Conservation (phyloP, 1,284 basidiomycete genomes). For the Pyrrhoderma lamaoense region DNA sequence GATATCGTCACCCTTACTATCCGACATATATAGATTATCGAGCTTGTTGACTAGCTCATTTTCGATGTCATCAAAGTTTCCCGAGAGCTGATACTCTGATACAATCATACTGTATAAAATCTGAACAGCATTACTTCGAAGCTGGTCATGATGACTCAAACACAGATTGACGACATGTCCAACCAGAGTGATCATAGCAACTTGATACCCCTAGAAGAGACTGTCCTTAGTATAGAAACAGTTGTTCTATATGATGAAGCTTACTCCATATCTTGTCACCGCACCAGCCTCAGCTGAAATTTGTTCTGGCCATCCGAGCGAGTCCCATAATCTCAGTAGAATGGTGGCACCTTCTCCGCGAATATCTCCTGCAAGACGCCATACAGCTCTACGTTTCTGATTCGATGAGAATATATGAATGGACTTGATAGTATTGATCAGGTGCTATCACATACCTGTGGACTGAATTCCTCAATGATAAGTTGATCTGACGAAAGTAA, state of each 20-base stretch:
- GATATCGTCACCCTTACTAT: constrained; percentile 84
- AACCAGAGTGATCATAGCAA: constrained; percentile 78
- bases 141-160: constrained; percentile 88
- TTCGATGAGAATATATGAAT: constrained; percentile 12
- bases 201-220: constrained; percentile 65
- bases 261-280: constrained; percentile 53
- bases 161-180: constrained; percentile 90
- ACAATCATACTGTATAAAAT: constrained; percentile 96
- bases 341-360: constrained; percentile 89
- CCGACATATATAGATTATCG: constrained; percentile 88
- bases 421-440: not conserved
- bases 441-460: constrained; percentile 71
- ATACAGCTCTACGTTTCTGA: constrained; percentile 89
- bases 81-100: constrained; percentile 78
- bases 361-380: constrained; percentile 93
- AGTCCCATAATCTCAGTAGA: constrained; percentile 79
- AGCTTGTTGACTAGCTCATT: constrained; percentile 92
- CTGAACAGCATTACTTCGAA: constrained; percentile 85
- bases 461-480: constrained; percentile 89
- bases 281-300: constrained; percentile 40
- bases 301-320: constrained; percentile 73
- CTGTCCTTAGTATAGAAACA: constrained; percentile 14
- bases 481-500: constrained; percentile 86
- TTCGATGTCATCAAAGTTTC: constrained; percentile 82
- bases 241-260: constrained; percentile 23